phyloP scores from a whole-genome alignment of 306 rosid genomes.

The Erythrophleum fordii region DNA sequence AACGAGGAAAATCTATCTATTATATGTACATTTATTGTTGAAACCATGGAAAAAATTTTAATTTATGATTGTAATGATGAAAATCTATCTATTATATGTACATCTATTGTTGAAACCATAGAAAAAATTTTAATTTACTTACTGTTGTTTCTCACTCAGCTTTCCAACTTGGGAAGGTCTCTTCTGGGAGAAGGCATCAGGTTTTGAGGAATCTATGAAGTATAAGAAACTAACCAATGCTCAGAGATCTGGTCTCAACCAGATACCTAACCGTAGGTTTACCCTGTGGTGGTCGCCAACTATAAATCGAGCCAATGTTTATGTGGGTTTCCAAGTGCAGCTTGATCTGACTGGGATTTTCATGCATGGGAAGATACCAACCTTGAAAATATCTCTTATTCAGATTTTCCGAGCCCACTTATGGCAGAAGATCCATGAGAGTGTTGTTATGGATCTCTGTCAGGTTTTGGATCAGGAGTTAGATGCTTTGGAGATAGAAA shows the following conservation, averaged over 20 bases:
- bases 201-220: constrained; percentile 99
- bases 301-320: constrained; percentile 96
- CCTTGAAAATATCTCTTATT: constrained; percentile 93
- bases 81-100: too few species aligned
- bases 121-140: too few species aligned
- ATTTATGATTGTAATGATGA: too few species aligned
- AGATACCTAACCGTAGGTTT: constrained; percentile 98
- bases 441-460: constrained; percentile 99
- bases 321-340: constrained; percentile 99
- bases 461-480: constrained; percentile 99
- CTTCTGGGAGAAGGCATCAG: constrained; percentile 97
- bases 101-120: too few species aligned
- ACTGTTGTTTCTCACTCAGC: constrained; percentile 36
- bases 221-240: constrained; percentile 98
- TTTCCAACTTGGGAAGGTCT: constrained; percentile 28
- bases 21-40: background rate
- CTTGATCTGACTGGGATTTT: constrained; percentile 96
- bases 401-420: constrained; percentile 98
- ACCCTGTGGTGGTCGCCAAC: constrained; percentile 99
- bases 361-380: constrained; percentile 99
- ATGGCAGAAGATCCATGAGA: constrained; percentile 99
- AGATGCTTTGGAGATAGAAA: constrained; percentile 98
- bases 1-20: background rate
- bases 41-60: background rate
- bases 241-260: constrained; percentile 99